phyloP scores from a whole-genome alignment of 768 basidiomycete species.

The Hygrophorus pudorinus region DNA sequence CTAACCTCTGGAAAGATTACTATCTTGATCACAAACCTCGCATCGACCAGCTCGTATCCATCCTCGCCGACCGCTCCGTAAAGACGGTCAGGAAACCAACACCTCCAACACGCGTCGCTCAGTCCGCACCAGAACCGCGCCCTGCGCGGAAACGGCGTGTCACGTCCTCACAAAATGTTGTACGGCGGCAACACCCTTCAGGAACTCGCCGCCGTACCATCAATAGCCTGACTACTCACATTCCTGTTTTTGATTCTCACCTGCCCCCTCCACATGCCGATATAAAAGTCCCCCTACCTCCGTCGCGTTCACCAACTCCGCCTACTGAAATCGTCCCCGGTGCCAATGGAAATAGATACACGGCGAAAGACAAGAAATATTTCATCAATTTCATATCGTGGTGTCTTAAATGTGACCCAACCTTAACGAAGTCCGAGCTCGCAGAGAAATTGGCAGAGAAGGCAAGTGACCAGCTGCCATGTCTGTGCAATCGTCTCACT shows the following conservation, averaged over 20 bases:
- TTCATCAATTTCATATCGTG: slow-evolving; percentile 60
- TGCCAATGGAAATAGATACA: slow-evolving; percentile 51
- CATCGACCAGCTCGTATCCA: slow-evolving; percentile 34
- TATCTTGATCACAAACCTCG: slow-evolving; percentile 61
- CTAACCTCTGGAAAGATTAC: slow-evolving; percentile 73
- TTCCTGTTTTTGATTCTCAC: slow-evolving; percentile 33
- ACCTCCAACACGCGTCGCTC: slow-evolving; percentile 19
- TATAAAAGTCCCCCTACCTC: slow-evolving; percentile 49
- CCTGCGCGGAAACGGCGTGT: slow-evolving; percentile 13
- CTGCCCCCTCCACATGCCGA: slow-evolving; percentile 54
- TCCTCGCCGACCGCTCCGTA: slow-evolving; percentile 14
- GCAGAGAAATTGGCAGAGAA: slow-evolving; percentile 47
- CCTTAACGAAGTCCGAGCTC: slow-evolving; percentile 41
- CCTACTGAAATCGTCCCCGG: slow-evolving; percentile 39
- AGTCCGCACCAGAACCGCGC: slow-evolving; percentile 8
- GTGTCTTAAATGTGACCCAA: slow-evolving; percentile 45
- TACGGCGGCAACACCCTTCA: slow-evolving; percentile 11
- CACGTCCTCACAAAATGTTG: slow-evolving; percentile 15
- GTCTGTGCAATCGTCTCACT: background rate
- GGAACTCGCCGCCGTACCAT: slow-evolving; percentile 34
- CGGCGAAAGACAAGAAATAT: slow-evolving; percentile 53
- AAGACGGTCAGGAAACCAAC: slow-evolving; percentile 14
- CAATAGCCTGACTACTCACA: slow-evolving; percentile 50
- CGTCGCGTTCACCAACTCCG: slow-evolving; percentile 61
- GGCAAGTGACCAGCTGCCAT: slow-evolving; percentile 21